Evolutionary conservation across 1,284 basidiomycete species (phyloP), one percentile per base, ranked within the genome.

Genomic region (Sporisorium scitamineum): DNA sequence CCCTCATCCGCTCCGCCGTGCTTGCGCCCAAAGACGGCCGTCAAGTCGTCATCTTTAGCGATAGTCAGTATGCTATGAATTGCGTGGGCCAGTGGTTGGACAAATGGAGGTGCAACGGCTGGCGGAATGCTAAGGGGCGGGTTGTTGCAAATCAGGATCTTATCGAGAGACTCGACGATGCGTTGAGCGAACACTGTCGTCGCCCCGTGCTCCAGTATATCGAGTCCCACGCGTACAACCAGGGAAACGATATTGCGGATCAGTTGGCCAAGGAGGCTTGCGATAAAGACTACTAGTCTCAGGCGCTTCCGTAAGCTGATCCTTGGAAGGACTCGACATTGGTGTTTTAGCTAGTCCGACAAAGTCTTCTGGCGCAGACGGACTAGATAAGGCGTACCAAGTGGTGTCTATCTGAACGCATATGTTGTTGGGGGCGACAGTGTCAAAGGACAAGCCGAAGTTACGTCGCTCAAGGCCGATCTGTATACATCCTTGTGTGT

Each of bases 211-310:
- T 94, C 14, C 85, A 89, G 61, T 88, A 93, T 70, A 91, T 94
- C 53, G 88, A 89, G 59, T 93, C 91, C 0, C 93, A 94, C 75
- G 87, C 86, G 2, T 92, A 92, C 1, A 87, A 90, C 48, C 85
- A 85, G 60, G 93, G 93, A 1, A 94, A 94, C 82, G 92, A 94
- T 60, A 90, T 89, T 58, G 93, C 93, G 0, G 93, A 94, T 84
- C 2, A 18, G 2, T 37, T 47, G 41, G 58, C 58, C 18, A 60
- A 37, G 42, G 1, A 27, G 3, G 58, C 32, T 9, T 24, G 22
- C 14, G 2, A 18, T 10, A 5, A 9, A 5, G 7, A 11, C n/a
- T 8, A 18, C 18, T 32, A 31, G 18, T 26, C 2, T 47, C 22
- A 20, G 4, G 18, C 34, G 34, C 14, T 9, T 34, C 34, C 9